Percentiles rank a stretch among this genome's conserved stretches.
phyloP scores from a whole-genome alignment of 2,329 filamentous ascomycete genomes.

The Penicillium sp. region DNA sequence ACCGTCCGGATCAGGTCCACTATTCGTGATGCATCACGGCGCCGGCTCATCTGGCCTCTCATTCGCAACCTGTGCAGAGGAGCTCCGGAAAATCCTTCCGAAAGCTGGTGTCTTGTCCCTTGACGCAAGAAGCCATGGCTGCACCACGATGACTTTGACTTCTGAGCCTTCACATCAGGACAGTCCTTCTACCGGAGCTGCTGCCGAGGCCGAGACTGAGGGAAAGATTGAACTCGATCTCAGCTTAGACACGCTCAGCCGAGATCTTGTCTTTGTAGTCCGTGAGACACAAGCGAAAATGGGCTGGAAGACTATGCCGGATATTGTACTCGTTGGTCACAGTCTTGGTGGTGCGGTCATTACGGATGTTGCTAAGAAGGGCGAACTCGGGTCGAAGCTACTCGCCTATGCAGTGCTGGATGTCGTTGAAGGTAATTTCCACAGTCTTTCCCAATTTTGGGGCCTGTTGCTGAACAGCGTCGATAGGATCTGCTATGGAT shows the following conservation, averaged over 20 bases:
- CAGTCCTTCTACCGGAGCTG: slow-evolving; percentile 14
- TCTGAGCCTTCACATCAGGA: background rate
- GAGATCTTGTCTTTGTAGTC: slow-evolving; percentile 72
- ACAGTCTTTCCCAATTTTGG: background rate
- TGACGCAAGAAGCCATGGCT: slow-evolving; percentile 86
- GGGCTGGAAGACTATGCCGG: slow-evolving; percentile 72
- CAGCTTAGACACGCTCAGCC: slow-evolving; percentile 69
- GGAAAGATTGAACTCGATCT: slow-evolving; percentile 59
- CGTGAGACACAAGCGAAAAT: slow-evolving; percentile 66
- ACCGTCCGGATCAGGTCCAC: slow-evolving; percentile 68
- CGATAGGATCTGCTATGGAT: slow-evolving; percentile 79
- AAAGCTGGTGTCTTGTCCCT: slow-evolving; percentile 79
- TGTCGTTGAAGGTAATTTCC: slow-evolving; percentile 73
- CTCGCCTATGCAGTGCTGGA: slow-evolving; percentile 90
- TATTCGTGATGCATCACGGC: slow-evolving; percentile 94
- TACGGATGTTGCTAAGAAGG: slow-evolving; percentile 73
- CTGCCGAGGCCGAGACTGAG: slow-evolving; percentile 31
- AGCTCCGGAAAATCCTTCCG: slow-evolving; percentile 76
- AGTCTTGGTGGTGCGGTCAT: slow-evolving; percentile 91
- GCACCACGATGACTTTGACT: slow-evolving; percentile 47
- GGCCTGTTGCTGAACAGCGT: background rate
- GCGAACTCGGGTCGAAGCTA: slow-evolving; percentile 65
- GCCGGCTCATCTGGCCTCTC: slow-evolving; percentile 91
- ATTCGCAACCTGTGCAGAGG: slow-evolving; percentile 77
- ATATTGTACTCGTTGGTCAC: slow-evolving; percentile 82